Percentiles rank a stretch among this genome's conserved stretches.
phyloP scores from a whole-genome alignment of 2,329 filamentous ascomycete species.

The Incumbomyces lentus region DNA sequence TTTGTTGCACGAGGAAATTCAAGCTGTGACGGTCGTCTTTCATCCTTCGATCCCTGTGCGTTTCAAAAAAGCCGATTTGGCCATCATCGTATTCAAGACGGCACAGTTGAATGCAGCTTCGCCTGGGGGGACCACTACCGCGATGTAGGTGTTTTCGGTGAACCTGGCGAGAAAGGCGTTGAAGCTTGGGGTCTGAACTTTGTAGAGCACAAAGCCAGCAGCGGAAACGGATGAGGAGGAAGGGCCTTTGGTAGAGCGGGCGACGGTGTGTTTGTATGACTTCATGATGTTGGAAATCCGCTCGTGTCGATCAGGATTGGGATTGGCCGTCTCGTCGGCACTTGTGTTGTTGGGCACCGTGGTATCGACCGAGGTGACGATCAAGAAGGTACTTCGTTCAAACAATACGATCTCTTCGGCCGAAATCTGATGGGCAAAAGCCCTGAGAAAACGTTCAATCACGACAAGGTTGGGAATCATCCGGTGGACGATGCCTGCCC shows the following conservation, averaged over 20 bases:
- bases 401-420: slow-evolving; percentile 92
- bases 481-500: slow-evolving; percentile 96
- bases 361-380: slow-evolving; percentile 76
- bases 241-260: slow-evolving; percentile 30
- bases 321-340: slow-evolving; percentile 57
- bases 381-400: slow-evolving; percentile 89
- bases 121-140: slow-evolving; percentile 80
- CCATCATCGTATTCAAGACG: slow-evolving; percentile 80
- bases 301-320: slow-evolving; percentile 86
- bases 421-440: slow-evolving; percentile 74
- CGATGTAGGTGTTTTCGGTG: slow-evolving; percentile 94
- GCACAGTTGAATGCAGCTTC: slow-evolving; percentile 87
- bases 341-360: slow-evolving; percentile 3
- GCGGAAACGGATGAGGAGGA: slow-evolving; percentile 30
- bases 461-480: slow-evolving; percentile 85
- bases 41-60: slow-evolving; percentile 20
- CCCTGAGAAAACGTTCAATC: slow-evolving; percentile 76
- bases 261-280: slow-evolving; percentile 79
- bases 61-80: slow-evolving; percentile 67
- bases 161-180: slow-evolving; percentile 92
- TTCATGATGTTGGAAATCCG: slow-evolving; percentile 96
- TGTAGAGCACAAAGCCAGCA: slow-evolving; percentile 36
- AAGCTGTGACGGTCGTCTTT: not conserved
- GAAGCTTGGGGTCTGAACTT: slow-evolving; percentile 52
- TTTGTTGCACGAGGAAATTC: not conserved